A percentile compares a stretch with the other conserved stretches of the same genome.
Evolutionary conservation across 192 early-diverging fungal species (phyloP).

Genomic region (Paraglomus occultum): DNA sequence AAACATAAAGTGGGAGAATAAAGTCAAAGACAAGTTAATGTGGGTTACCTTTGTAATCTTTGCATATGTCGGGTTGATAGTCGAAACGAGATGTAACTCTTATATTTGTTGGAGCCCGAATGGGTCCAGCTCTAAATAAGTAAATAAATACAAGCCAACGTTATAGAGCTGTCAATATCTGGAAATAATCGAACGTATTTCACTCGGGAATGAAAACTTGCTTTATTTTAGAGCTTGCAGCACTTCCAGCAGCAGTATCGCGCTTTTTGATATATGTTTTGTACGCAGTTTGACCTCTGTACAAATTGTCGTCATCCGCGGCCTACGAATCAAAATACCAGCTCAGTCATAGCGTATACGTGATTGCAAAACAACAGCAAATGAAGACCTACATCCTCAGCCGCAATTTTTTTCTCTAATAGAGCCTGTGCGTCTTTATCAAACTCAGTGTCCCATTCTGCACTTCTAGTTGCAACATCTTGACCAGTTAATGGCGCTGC

Average conservation of each 20-base stretch:
- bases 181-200: background rate
- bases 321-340: conserved; percentile 19
- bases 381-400: conserved; percentile 34
- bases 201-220: conserved; percentile 23
- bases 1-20: background rate
- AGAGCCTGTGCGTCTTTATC: conserved; percentile 42
- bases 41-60: conserved; percentile 89
- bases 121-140: conserved; percentile 66
- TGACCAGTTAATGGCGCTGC: conserved; percentile 36
- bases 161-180: background rate
- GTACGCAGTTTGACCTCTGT: conserved; percentile 69
- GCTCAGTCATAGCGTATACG: no score
- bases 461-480: conserved; percentile 35
- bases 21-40: conserved; percentile 5
- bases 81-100: conserved; percentile 86
- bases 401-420: conserved; percentile 44
- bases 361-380: conserved; percentile 20
- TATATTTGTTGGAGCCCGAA: conserved; percentile 66
- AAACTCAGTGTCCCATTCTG: conserved; percentile 44
- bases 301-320: conserved; percentile 51
- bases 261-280: conserved; percentile 55
- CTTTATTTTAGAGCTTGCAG: conserved; percentile 55
- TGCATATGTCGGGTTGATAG: conserved; percentile 98
- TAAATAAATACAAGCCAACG: background rate
- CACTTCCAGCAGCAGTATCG: conserved; percentile 43